Evolutionary conservation across 2,329 filamentous ascomycete genomes (phyloP).

Genomic region (Colletotrichum sp.): DNA sequence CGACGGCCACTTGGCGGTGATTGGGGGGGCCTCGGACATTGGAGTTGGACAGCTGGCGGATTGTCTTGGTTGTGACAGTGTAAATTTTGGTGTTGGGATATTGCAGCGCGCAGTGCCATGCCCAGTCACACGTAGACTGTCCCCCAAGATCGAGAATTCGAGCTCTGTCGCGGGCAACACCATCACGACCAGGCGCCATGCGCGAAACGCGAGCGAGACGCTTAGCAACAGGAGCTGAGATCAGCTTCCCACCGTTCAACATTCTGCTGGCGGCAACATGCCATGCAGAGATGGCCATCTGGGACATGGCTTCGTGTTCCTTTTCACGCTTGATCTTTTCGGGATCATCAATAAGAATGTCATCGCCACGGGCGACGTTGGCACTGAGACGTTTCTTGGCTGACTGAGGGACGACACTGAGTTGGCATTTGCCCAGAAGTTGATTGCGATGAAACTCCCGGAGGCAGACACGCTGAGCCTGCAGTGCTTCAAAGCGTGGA

Average conservation of each 20-base stretch:
- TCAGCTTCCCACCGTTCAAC: constrained; percentile 68
- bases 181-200: constrained; percentile 47
- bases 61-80: constrained; percentile 79
- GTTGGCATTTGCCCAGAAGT: constrained; percentile 83
- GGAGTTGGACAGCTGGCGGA: constrained; percentile 72
- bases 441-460: constrained; percentile 77
- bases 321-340: constrained; percentile 72
- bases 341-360: constrained; percentile 65
- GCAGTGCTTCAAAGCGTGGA: constrained; percentile 85
- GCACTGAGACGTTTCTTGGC: constrained; percentile 74
- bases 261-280: constrained; percentile 65
- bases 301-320: constrained; percentile 79
- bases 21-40: constrained; percentile 85
- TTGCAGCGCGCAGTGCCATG: constrained; percentile 88
- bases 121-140: constrained; percentile 88
- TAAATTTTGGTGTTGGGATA: constrained; percentile 87
- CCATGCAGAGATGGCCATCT: constrained; percentile 68
- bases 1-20: constrained; percentile 82
- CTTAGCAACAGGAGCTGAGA: constrained; percentile 68
- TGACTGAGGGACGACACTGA: constrained; percentile 71
- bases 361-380: constrained; percentile 77
- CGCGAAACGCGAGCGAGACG: constrained; percentile 61
- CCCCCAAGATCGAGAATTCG: constrained; percentile 88
- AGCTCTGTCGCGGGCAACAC: constrained; percentile 55
- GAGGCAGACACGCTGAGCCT: constrained; percentile 79